A percentile compares a stretch with the other conserved stretches of the same genome.
Evolutionary conservation across 1,284 basidiomycete species (phyloP).

Genomic region (Ceratobasidium papillatum): DNA sequence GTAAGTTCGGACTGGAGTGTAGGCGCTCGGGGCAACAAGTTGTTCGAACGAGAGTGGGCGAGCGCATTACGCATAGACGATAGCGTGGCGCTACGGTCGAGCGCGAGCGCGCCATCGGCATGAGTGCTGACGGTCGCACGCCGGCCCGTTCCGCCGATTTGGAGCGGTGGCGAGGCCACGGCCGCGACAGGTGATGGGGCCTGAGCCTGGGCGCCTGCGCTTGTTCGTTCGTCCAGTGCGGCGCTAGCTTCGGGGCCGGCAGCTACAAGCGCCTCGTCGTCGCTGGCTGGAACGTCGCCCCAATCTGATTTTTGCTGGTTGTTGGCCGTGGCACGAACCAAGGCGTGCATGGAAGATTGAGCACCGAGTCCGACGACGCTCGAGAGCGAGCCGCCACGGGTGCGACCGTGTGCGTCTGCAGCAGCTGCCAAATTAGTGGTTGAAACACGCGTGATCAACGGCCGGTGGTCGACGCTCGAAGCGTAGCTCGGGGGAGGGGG

Average conservation of each 20-base stretch:
- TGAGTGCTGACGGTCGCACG: constrained; percentile 28
- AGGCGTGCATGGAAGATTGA: constrained; percentile 44
- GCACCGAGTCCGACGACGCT: constrained; percentile 59
- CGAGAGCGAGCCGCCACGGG: constrained; percentile 65
- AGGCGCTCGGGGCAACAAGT: constrained; percentile 40
- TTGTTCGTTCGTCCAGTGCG: constrained; percentile 81
- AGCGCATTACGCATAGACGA: constrained; percentile 40
- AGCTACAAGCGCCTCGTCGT: constrained; percentile 83
- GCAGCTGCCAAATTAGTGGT: constrained; percentile 46
- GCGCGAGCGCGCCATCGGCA: neutral
- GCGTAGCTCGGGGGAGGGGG: constrained; percentile 40
- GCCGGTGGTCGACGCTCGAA: constrained; percentile 35
- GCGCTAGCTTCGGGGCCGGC: constrained; percentile 80
- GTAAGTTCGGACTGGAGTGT: constrained; percentile 55
- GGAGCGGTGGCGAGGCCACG: constrained; percentile 41
- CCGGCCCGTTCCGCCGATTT: constrained; percentile 35
- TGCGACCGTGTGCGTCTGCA: constrained; percentile 55
- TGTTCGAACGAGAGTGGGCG: constrained; percentile 24
- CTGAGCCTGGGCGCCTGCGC: constrained; percentile 55
- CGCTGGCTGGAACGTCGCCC: constrained; percentile 59
- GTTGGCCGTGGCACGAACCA: constrained; percentile 4
- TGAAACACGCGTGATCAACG: constrained; percentile 36
- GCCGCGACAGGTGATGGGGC: constrained; percentile 52
- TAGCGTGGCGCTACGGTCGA: constrained; percentile 45
- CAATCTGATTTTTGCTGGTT: constrained; percentile 43